Conservation (phyloP, 371 early-diverging fungal genomes). For the Mucor plumbeus region DNA sequence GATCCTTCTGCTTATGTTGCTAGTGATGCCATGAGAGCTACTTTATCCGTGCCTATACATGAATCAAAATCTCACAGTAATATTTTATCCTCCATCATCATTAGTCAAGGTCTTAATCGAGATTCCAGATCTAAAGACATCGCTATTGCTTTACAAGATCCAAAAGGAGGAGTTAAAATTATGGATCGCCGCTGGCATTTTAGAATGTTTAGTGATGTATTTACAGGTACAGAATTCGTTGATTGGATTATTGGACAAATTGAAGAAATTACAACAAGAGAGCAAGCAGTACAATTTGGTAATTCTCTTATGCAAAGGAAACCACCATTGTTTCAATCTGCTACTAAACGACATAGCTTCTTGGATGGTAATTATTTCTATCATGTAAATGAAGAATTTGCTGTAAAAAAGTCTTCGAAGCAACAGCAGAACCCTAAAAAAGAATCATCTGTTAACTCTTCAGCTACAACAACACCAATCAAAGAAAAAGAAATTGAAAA, state of each 20-base stretch:
- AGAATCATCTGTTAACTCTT: conserved; percentile 31
- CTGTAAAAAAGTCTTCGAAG: conserved; percentile 40
- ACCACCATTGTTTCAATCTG: conserved; percentile 76
- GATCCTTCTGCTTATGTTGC: conserved; percentile 51
- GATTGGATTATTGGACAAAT: conserved; percentile 90
- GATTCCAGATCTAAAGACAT: conserved; percentile 68
- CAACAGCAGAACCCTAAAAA: conserved; percentile 2
- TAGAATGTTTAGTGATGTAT: conserved; percentile 72
- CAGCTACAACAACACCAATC: not conserved
- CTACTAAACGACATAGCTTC: conserved; percentile 72
- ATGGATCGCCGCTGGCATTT: conserved; percentile 93
- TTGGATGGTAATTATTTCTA: conserved; percentile 96
- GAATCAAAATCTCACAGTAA: conserved; percentile 21
- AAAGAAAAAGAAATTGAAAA: conserved; percentile 11
- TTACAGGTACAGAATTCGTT: conserved; percentile 88
- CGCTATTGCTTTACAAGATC: conserved; percentile 77
- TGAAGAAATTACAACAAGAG: conserved; percentile 78
- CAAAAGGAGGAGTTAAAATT: conserved; percentile 71
- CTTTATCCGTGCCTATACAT: not conserved
- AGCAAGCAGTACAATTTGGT: conserved; percentile 86
- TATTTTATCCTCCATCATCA: conserved; percentile 41
- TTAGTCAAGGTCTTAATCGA: conserved; percentile 35
- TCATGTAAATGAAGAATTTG: conserved; percentile 69
- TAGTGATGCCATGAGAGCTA: conserved; percentile 23
- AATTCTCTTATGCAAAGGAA: conserved; percentile 78